These are phyloP conservation scores for Rhizopogon sp. DNA, from an alignment of 768 basidiomycete species.

Conservation along the genomic window DNA sequence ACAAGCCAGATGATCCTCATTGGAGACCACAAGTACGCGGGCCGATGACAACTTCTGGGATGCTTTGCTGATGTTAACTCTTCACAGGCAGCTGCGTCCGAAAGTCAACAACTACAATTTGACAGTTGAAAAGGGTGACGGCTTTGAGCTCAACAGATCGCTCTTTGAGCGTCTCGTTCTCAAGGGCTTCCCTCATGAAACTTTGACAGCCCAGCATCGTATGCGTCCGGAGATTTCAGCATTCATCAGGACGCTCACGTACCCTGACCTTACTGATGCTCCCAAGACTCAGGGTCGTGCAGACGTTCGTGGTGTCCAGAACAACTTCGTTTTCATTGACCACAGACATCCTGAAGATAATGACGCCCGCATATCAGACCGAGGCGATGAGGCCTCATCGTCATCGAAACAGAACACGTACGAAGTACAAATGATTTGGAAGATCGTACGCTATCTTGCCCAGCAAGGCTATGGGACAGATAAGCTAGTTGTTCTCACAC, in stretches of 20 bases:
- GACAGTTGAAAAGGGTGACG: constrained; percentile 64
- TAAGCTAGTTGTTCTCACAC: constrained; percentile 60
- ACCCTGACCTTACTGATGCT: constrained; percentile 59
- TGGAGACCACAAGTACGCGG: constrained; percentile 64
- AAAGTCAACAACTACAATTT: constrained; percentile 64
- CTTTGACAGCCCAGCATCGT: constrained; percentile 55
- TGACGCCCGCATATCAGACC: constrained; percentile 34
- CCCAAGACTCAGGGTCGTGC: constrained; percentile 43
- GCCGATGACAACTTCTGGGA: not conserved
- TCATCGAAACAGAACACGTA: constrained; percentile 58
- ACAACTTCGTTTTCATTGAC: constrained; percentile 58
- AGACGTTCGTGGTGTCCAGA: constrained; percentile 47
- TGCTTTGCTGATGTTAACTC: not conserved
- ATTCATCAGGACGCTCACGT: constrained; percentile 57
- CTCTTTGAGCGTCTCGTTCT: constrained; percentile 66
- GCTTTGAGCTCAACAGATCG: constrained; percentile 62
- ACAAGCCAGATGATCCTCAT: constrained; percentile 59
- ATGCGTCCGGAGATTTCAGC: constrained; percentile 73
- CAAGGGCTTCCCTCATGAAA: constrained; percentile 56
- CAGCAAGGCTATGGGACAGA: constrained; percentile 66
- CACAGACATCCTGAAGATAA: constrained; percentile 55
- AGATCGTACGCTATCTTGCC: constrained; percentile 57
- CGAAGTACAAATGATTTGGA: constrained; percentile 61
- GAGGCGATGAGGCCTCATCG: constrained; percentile 38
- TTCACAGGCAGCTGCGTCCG: constrained; percentile 59